These are phyloP conservation scores for Trichoderma sp. DNA, from an alignment of 2,329 filamentous ascomycete genomes.

Conservation along the genomic window DNA sequence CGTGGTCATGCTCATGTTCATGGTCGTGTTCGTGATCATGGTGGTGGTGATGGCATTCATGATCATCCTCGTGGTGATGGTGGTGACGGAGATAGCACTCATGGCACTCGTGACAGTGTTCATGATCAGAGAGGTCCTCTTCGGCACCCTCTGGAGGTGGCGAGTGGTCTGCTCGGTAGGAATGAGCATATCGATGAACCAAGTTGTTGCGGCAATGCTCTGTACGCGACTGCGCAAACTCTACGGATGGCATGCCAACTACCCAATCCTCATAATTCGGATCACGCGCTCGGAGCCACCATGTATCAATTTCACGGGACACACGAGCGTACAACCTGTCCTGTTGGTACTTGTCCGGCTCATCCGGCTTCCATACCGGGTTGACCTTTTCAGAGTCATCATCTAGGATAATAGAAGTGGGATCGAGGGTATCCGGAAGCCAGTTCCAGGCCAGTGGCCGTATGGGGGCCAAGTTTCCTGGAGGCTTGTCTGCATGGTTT, in stretches of 20 bases:
- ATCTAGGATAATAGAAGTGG: constrained; percentile 32
- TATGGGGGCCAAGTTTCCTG: constrained; percentile 49
- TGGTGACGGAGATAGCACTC: constrained; percentile 30
- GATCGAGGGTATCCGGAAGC: constrained; percentile 41
- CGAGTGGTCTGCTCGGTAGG: constrained; percentile 43
- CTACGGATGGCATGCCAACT: constrained; percentile 57
- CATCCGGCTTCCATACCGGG: constrained; percentile 50
- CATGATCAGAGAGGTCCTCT: constrained; percentile 39
- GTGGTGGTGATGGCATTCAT: constrained; percentile 40
- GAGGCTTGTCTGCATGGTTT: constrained; percentile 47
- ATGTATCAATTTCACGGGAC: constrained; percentile 62
- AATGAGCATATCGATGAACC: constrained; percentile 52
- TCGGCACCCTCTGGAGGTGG: constrained; percentile 36
- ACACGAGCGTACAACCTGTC: constrained; percentile 59
- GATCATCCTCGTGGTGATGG: constrained; percentile 46
- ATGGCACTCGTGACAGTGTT: constrained; percentile 37
- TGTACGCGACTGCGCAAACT: constrained; percentile 55
- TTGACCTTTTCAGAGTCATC: constrained; percentile 44
- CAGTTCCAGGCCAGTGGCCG: constrained; percentile 56
- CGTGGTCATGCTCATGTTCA: constrained; percentile 23
- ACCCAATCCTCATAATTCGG: constrained; percentile 59
- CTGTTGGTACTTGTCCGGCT: constrained; percentile 56
- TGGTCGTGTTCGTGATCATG: constrained; percentile 34
- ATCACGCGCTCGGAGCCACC: constrained; percentile 61
- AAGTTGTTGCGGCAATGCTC: constrained; percentile 59